Evolutionary conservation across 495 filamentous ascomycete species (phyloP).

Genomic region (Choiromyces venosus): DNA sequence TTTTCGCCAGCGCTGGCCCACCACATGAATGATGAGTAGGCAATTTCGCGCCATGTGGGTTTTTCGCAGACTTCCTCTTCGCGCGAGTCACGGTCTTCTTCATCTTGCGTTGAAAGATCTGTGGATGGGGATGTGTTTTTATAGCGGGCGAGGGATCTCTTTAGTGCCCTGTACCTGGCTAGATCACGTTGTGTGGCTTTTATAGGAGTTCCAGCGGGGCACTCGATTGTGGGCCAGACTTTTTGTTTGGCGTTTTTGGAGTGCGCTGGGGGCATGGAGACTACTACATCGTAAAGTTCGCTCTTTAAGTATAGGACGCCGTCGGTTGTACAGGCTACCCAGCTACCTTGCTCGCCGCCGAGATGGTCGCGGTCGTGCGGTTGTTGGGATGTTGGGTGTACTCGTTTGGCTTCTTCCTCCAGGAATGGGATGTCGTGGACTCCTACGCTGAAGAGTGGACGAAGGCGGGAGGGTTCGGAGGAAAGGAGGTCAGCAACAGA

Average conservation of each 20-base stretch:
- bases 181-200: constrained; percentile 89
- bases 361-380: constrained; percentile 19
- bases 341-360: constrained; percentile 58
- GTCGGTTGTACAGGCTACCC: constrained; percentile 94
- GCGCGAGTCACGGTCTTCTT: constrained; percentile 37
- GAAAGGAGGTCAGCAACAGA: constrained; percentile 59
- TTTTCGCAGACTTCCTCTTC: constrained; percentile 39
- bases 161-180: constrained; percentile 68
- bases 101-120: constrained; percentile 1
- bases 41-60: constrained; percentile 79
- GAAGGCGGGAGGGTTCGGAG: constrained; percentile 59
- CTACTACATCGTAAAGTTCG: constrained; percentile 77
- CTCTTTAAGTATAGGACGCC: constrained; percentile 79
- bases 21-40: constrained; percentile 92
- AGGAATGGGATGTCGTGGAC: constrained; percentile 86
- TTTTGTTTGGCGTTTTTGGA: constrained; percentile 54
- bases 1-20: constrained; percentile 95
- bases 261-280: constrained; percentile 66
- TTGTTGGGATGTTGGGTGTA: constrained; percentile 23
- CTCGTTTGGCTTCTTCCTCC: constrained; percentile 47
- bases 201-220: constrained; percentile 55
- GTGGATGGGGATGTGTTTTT: constrained; percentile 27
- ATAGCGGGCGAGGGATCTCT: constrained; percentile 49
- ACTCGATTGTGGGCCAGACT: constrained; percentile 70
- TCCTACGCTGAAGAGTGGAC: constrained; percentile 81